Conservation (phyloP, 1,284 basidiomycete species). For the Apiotrichum sp. region DNA sequence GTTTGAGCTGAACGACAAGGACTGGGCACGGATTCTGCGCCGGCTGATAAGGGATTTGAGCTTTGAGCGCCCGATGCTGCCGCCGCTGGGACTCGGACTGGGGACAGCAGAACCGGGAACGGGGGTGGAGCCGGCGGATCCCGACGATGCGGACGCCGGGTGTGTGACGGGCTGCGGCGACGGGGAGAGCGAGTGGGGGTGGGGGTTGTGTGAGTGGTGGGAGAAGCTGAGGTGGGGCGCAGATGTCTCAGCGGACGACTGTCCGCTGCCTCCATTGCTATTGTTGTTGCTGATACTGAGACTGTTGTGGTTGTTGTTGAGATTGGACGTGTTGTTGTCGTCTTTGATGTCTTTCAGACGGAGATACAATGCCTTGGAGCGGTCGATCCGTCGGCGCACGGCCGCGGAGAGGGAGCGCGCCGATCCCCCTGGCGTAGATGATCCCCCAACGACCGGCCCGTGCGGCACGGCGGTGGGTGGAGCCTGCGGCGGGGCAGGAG, state of each 20-base stretch:
- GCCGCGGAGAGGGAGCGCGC: neutral
- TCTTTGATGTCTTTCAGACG: neutral
- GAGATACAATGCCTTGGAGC: slow-evolving; percentile 5
- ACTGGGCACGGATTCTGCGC: neutral
- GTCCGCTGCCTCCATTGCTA: neutral
- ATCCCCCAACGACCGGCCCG: neutral
- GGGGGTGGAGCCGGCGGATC: too few relatives aligned
- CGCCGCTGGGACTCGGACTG: neutral
- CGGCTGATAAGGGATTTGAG: neutral
- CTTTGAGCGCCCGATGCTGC: neutral
- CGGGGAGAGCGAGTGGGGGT: neutral
- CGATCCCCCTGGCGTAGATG: neutral
- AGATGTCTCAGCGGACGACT: too few relatives aligned
- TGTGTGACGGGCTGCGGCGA: neutral
- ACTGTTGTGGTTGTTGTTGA: neutral
- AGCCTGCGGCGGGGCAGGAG: neutral
- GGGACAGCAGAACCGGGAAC: too few relatives aligned
- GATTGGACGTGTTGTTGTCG: neutral
- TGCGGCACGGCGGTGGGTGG: neutral
- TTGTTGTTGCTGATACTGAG: too few relatives aligned
- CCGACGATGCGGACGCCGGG: too few relatives aligned
- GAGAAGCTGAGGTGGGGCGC: too few relatives aligned
- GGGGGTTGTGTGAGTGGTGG: neutral
- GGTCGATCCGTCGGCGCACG: slow-evolving; percentile 6
- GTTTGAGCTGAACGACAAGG: neutral